Conservation (phyloP, 2,329 filamentous ascomycete species). For the Cytospora mali region DNA sequence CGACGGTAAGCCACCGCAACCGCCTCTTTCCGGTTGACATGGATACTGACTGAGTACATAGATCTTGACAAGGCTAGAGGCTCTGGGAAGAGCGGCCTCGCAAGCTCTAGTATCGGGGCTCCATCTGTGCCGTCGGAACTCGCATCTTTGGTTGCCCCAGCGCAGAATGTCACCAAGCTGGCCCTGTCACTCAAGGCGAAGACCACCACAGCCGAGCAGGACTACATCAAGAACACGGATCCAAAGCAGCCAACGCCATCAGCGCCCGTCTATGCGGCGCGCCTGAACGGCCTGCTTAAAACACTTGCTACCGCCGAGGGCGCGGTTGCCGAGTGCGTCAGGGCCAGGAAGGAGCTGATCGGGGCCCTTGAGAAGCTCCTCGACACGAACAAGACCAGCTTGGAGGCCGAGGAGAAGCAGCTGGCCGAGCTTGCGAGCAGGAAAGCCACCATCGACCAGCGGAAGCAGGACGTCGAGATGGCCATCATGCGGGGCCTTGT, state of each 20-base stretch:
- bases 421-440: conserved; percentile 66
- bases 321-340: conserved; percentile 86
- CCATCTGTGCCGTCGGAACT: conserved; percentile 74
- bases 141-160: conserved; percentile 70
- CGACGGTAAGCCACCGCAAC: conserved; percentile 61
- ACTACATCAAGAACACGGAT: conserved; percentile 83
- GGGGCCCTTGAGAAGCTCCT: conserved; percentile 81
- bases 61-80: conserved; percentile 66
- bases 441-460: conserved; percentile 73
- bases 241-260: conserved; percentile 70
- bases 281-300: conserved; percentile 87
- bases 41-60: conserved; percentile 36
- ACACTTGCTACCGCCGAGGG: conserved; percentile 85
- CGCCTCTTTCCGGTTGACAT: not conserved
- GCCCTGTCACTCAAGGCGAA: conserved; percentile 68
- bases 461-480: conserved; percentile 87
- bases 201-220: conserved; percentile 71
- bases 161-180: conserved; percentile 74
- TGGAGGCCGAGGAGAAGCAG: conserved; percentile 70
- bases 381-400: conserved; percentile 68
- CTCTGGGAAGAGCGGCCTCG: conserved; percentile 53
- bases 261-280: conserved; percentile 87
- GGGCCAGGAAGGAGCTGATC: conserved; percentile 77
- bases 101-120: conserved; percentile 69
- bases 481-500: conserved; percentile 85